phyloP scores from a whole-genome alignment of 306 rosid species.

The Styphnolobium japonicum region DNA sequence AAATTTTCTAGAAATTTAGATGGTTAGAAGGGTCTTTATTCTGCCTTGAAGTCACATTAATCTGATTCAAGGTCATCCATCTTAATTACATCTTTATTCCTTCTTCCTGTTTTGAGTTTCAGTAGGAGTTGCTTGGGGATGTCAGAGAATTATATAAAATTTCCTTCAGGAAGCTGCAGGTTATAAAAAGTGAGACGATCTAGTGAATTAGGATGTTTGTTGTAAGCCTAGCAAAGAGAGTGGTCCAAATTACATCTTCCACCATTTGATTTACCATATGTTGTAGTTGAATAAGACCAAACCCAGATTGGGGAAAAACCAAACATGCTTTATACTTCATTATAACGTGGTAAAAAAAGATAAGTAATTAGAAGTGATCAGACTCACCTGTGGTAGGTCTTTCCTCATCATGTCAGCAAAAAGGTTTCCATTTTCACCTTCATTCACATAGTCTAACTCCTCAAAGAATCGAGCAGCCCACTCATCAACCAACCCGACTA shows the following conservation, averaged over 20 bases:
- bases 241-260: not conserved
- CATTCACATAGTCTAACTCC: conserved; percentile 91
- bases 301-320: not conserved
- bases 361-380: not conserved
- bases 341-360: not conserved
- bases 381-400: conserved; percentile 93
- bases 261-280: not conserved
- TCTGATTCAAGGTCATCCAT: not conserved
- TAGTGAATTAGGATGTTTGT: not conserved
- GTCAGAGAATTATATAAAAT: not conserved
- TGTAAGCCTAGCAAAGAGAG: conserved; percentile 5
- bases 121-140: not conserved
- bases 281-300: not conserved
- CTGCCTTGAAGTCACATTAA: not conserved
- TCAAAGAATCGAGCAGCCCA: conserved; percentile 99
- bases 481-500: conserved; percentile 97
- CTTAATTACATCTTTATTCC: not conserved
- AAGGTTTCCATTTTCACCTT: conserved; percentile 86
- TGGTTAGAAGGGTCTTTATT: not conserved
- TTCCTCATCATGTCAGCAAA: conserved; percentile 97
- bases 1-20: not conserved
- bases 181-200: not conserved
- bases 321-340: not conserved
- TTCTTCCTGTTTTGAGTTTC: not conserved
- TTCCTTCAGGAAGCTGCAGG: not conserved